phyloP scores from a whole-genome alignment of 202 grass and related monocot species.

The Cymbopogon flexuosus region DNA sequence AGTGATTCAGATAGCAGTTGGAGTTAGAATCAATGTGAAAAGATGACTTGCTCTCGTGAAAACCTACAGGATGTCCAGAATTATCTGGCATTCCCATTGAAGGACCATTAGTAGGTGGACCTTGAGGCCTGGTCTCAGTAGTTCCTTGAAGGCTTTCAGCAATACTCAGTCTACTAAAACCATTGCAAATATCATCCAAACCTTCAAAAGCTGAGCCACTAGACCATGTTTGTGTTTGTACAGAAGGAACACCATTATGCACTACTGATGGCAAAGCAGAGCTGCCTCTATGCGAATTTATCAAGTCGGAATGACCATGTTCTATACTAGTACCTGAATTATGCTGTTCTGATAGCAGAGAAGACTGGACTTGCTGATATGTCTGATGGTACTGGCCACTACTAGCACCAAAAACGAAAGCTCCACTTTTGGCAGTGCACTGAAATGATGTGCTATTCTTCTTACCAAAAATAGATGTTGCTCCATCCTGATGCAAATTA shows the following conservation, averaged over 20 bases:
- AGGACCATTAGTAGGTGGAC: conserved; percentile 6
- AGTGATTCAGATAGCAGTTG: conserved; percentile 33
- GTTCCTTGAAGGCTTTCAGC: conserved; percentile 16
- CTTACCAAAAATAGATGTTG: conserved; percentile 36
- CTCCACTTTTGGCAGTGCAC: conserved; percentile 7
- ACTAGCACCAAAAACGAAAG: conserved; percentile 33
- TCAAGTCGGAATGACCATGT: conserved; percentile 26
- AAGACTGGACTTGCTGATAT: conserved; percentile 36
- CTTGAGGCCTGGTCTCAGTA: conserved; percentile 5
- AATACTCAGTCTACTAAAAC: conserved; percentile 29
- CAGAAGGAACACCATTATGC: conserved; percentile 30
- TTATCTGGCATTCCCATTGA: conserved; percentile 4
- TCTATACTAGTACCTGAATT: conserved; percentile 24
- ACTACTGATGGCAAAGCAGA: conserved; percentile 25
- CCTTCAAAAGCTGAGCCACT: conserved; percentile 28
- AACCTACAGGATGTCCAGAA: conserved; percentile 25
- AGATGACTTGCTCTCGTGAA: conserved; percentile 16
- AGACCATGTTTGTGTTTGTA: conserved; percentile 31
- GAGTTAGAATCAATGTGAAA: conserved; percentile 28
- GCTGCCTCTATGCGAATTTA: conserved; percentile 30
- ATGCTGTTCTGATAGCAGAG: conserved; percentile 33
- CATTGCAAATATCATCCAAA: conserved; percentile 32
- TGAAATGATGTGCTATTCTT: conserved; percentile 32
- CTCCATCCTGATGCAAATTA: conserved; percentile 29
- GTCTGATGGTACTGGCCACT: conserved; percentile 22